Percentiles rank a stretch among this genome's conserved stretches.
phyloP scores from a whole-genome alignment of 176 grass and related monocot genomes.

The Raddia distichophylla region DNA sequence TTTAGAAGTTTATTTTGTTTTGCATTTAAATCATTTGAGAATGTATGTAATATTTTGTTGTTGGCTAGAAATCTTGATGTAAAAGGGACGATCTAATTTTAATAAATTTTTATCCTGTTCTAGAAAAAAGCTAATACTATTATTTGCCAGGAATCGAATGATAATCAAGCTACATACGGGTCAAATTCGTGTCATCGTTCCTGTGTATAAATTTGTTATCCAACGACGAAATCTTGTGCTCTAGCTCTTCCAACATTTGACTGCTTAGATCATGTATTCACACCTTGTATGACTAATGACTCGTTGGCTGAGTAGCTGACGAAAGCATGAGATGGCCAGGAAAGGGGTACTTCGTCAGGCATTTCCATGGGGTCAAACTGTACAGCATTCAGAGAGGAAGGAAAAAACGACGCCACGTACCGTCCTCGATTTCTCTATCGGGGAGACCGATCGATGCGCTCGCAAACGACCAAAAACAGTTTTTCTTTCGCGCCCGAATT shows the following conservation, averaged over 20 bases:
- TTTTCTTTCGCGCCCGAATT: conserved; percentile 1
- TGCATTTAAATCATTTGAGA: too few relatives aligned
- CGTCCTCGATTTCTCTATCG: neutral
- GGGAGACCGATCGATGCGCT: neutral
- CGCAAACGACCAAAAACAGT: conserved; percentile 10
- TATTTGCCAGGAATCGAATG: neutral
- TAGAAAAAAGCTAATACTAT: neutral
- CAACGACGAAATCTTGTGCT: conserved; percentile 30
- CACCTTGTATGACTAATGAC: conserved; percentile 27
- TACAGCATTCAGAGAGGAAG: neutral
- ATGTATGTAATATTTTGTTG: too few relatives aligned
- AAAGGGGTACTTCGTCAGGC: neutral
- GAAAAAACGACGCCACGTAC: neutral
- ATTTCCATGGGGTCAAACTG: conserved; percentile 27
- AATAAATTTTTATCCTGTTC: too few relatives aligned
- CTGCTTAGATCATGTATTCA: conserved; percentile 51
- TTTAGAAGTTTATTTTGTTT: too few relatives aligned
- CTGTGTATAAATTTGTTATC: neutral
- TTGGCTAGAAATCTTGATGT: too few relatives aligned
- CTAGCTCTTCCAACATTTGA: conserved; percentile 30
- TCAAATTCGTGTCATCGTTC: neutral
- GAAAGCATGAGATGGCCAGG: conserved; percentile 26
- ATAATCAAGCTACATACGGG: neutral
- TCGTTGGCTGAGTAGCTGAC: conserved; percentile 27
- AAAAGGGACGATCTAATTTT: too few relatives aligned